A percentile compares a stretch with the other conserved stretches of the same genome.
Conservation (phyloP, 768 basidiomycete species). For the Tremella mesenterica region DNA sequence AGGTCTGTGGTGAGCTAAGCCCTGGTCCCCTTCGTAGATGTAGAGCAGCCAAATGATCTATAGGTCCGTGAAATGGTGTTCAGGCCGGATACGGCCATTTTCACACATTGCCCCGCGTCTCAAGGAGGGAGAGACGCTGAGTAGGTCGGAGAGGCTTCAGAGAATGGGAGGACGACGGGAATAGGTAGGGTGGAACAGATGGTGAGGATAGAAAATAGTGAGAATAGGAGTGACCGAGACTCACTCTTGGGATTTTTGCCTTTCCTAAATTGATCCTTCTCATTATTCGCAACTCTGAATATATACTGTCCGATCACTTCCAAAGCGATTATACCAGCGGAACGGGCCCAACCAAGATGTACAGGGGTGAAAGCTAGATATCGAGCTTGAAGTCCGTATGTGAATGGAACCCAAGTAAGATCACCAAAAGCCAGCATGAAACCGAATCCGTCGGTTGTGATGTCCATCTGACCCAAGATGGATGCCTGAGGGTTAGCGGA, state of each 20-base stretch:
- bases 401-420: slow-evolving; percentile 87
- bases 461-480: slow-evolving; percentile 92
- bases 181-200: no score
- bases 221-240: slow-evolving; percentile 18
- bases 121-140: not conserved
- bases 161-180: no score
- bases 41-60: no score
- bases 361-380: slow-evolving; percentile 85
- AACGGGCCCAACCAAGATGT: slow-evolving; percentile 60
- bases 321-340: slow-evolving; percentile 55
- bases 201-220: no score
- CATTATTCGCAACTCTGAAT: slow-evolving; percentile 76
- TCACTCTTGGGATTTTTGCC: slow-evolving; percentile 88
- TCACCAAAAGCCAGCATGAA: slow-evolving; percentile 96
- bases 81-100: not conserved
- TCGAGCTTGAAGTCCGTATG: slow-evolving; percentile 84
- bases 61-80: not conserved
- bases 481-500: slow-evolving; percentile 56
- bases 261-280: slow-evolving; percentile 92
- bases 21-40: no score
- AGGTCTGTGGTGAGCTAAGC: slow-evolving; percentile 53
- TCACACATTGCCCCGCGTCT: not conserved
- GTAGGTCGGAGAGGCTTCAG: no score
- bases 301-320: slow-evolving; percentile 77
- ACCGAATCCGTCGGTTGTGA: slow-evolving; percentile 93